These are phyloP conservation scores for Linnemannia elongata DNA, from an alignment of 192 early-diverging fungal species.

Conservation along the genomic window DNA sequence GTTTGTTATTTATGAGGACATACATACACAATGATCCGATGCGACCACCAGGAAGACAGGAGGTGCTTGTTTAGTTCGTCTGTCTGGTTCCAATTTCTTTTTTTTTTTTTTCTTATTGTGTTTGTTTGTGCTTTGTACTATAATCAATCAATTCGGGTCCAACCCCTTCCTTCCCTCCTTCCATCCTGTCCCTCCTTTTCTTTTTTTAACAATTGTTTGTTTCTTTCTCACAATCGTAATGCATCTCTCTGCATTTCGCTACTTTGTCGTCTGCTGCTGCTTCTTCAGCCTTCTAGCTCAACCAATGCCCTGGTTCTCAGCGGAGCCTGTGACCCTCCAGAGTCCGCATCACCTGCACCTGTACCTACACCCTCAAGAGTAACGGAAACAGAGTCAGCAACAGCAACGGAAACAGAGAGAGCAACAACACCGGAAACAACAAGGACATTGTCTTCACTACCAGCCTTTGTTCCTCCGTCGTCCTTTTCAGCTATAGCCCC, in stretches of 20 bases:
- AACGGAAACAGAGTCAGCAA: not conserved
- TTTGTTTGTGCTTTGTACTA: not conserved
- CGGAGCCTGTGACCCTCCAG: conserved; percentile 36
- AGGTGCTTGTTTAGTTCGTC: not conserved
- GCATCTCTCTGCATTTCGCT: not conserved
- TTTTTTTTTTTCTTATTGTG: too few species aligned
- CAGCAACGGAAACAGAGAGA: not conserved
- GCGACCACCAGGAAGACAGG: too few species aligned
- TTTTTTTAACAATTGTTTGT: not conserved
- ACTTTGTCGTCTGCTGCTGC: not conserved
- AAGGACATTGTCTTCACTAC: not conserved
- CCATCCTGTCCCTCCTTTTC: not conserved
- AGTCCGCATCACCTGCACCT: not conserved
- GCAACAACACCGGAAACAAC: not conserved
- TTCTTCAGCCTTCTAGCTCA: conserved; percentile 40
- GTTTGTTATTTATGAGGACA: not conserved
- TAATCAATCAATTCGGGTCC: not conserved
- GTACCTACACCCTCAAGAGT: not conserved
- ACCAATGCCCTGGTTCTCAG: conserved; percentile 45
- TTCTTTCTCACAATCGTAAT: not conserved
- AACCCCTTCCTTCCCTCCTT: not conserved
- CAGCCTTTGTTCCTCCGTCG: not conserved
- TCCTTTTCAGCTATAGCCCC: not conserved
- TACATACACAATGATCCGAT: not conserved
- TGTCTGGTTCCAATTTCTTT: not conserved